Percentiles rank a stretch among this genome's conserved stretches.
phyloP scores from a whole-genome alignment of 805 yeast species.

The Ogataea sp. region DNA sequence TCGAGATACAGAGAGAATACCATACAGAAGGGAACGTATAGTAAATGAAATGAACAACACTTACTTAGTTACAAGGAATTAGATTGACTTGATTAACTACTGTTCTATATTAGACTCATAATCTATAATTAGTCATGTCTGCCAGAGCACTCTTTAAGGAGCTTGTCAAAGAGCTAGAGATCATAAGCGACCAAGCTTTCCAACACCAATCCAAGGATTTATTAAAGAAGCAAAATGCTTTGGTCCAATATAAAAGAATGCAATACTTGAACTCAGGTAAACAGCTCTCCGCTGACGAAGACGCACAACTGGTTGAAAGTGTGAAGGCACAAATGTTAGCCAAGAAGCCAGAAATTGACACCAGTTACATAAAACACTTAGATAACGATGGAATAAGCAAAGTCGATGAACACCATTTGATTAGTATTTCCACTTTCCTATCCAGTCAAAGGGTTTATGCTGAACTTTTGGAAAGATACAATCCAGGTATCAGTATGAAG shows the following conservation, averaged over 20 bases:
- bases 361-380: slow-evolving; percentile 18
- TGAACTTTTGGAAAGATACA: slow-evolving; percentile 75
- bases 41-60: too few species aligned
- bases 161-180: neutral
- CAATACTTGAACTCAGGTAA: slow-evolving; percentile 34
- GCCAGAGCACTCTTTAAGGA: neutral
- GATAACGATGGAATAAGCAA: slow-evolving; percentile 14
- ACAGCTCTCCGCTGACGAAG: slow-evolving; percentile 19
- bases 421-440: slow-evolving; percentile 57
- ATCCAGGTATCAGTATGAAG: slow-evolving; percentile 72
- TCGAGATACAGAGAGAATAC: too few species aligned
- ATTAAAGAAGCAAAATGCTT: slow-evolving; percentile 35
- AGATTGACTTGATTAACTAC: too few species aligned
- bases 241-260: slow-evolving; percentile 40
- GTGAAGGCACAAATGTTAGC: slow-evolving; percentile 21
- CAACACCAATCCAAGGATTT: slow-evolving; percentile 32
- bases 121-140: neutral
- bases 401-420: slow-evolving; percentile 31
- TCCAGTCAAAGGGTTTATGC: slow-evolving; percentile 69
- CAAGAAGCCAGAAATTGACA: slow-evolving; percentile 17
- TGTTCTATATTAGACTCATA: too few species aligned
- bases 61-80: too few species aligned
- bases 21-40: too few species aligned
- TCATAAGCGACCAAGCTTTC: slow-evolving; percentile 24
- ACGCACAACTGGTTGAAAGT: slow-evolving; percentile 26